Percentiles rank a stretch among this genome's conserved stretches.
phyloP scores from a whole-genome alignment of 108 stramenopile species.

The Pseudonitzschia multistriata region DNA sequence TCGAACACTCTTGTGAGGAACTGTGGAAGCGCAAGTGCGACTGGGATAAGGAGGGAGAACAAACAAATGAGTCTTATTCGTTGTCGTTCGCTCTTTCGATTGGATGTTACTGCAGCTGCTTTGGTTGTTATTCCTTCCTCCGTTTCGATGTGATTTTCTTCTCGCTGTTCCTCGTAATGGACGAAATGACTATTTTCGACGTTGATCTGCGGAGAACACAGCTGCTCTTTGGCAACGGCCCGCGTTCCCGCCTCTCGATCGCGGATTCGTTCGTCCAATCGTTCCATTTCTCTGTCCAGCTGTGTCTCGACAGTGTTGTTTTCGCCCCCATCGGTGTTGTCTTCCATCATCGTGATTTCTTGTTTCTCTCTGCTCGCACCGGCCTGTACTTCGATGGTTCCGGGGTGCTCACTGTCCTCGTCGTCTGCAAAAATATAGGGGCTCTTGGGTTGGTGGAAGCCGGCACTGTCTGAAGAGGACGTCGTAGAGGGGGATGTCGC shows the following conservation, averaged over 20 bases:
- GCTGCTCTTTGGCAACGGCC: neutral
- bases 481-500: neutral
- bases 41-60: neutral
- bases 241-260: neutral
- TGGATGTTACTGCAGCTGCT: too few species aligned
- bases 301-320: neutral
- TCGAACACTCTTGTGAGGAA: neutral
- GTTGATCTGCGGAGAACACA: too few species aligned
- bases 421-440: constrained; percentile 11
- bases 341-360: too few species aligned
- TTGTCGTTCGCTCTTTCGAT: neutral
- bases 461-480: neutral
- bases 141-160: too few species aligned
- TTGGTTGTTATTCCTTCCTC: too few species aligned
- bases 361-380: neutral
- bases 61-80: neutral
- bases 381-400: neutral
- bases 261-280: neutral
- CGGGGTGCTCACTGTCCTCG: neutral
- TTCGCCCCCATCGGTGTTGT: neutral
- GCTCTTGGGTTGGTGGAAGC: neutral
- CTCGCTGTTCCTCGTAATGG: too few species aligned
- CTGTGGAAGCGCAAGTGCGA: neutral
- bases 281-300: neutral
- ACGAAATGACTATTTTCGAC: too few species aligned